Conservation (phyloP, 345 rosid genomes). For the Microcos paniculata region DNA sequence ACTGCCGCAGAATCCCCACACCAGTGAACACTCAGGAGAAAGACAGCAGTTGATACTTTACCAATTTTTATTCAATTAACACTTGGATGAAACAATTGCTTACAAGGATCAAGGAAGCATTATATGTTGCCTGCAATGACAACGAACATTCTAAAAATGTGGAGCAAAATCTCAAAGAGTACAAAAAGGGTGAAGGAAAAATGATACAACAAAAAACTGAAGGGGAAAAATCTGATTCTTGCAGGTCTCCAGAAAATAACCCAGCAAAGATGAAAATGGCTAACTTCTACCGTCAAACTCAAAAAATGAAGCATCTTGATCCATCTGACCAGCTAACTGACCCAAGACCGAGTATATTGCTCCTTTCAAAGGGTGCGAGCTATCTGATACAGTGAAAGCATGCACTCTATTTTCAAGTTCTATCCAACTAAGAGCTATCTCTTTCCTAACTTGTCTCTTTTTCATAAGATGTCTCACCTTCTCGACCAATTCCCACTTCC, state of each 20-base stretch:
- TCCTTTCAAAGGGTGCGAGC: constrained; percentile 47
- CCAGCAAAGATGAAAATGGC: constrained; percentile 8
- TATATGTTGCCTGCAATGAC: background rate
- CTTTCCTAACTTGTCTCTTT: constrained; percentile 44
- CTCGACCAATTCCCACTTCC: constrained; percentile 60
- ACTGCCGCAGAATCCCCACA: background rate
- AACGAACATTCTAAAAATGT: constrained; percentile 10
- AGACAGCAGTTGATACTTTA: background rate
- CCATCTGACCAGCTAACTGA: constrained; percentile 45
- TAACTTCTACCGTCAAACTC: constrained; percentile 24
- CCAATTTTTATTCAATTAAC: constrained; percentile 1
- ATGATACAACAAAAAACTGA: constrained; percentile 4
- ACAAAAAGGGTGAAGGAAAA: constrained; percentile 5
- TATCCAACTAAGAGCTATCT: constrained; percentile 66
- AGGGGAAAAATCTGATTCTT: background rate
- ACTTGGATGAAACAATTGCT: background rate
- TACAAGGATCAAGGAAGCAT: background rate
- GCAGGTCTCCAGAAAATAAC: background rate
- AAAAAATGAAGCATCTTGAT: constrained; percentile 38
- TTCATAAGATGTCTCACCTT: constrained; percentile 56
- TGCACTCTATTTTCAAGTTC: constrained; percentile 47
- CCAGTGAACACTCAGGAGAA: background rate
- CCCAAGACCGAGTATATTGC: constrained; percentile 43
- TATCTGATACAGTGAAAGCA: constrained; percentile 46
- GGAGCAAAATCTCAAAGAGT: constrained; percentile 14